phyloP scores from a whole-genome alignment of 495 filamentous ascomycete species.

The Collariella sp. region DNA sequence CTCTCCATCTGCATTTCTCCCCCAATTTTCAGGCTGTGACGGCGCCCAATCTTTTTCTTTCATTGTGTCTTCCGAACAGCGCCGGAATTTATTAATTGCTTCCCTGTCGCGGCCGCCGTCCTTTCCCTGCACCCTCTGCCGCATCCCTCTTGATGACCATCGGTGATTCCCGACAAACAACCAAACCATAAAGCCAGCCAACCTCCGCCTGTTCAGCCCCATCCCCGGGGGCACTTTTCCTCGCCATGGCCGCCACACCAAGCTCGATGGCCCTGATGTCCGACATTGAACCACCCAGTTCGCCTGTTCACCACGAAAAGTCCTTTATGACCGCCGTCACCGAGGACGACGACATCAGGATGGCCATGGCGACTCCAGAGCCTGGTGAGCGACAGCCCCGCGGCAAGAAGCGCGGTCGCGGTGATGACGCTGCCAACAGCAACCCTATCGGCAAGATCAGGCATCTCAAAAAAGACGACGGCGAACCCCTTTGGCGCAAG shows the following conservation, averaged over 20 bases:
- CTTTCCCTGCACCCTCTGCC: neutral
- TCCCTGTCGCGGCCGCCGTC: neutral
- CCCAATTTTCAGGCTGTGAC: neutral
- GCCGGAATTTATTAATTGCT: neutral
- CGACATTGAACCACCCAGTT: slow-evolving; percentile 25
- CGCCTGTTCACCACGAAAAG: slow-evolving; percentile 25
- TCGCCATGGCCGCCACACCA: slow-evolving; percentile 29
- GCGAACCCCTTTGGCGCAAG: slow-evolving; percentile 90
- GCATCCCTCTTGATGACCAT: neutral
- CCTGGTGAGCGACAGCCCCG: slow-evolving; percentile 24
- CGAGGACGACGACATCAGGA: slow-evolving; percentile 29
- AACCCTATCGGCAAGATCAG: slow-evolving; percentile 77
- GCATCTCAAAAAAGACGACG: slow-evolving; percentile 96
- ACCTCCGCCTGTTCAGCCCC: neutral
- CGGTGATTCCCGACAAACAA: neutral
- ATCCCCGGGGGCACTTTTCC: neutral
- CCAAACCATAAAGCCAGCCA: neutral
- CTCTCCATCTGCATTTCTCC: neutral
- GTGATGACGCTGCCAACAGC: slow-evolving; percentile 26
- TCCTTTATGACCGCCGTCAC: slow-evolving; percentile 28
- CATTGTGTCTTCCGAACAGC: neutral
- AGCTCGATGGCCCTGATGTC: slow-evolving; percentile 25
- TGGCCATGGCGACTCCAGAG: slow-evolving; percentile 26
- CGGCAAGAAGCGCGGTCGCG: slow-evolving; percentile 28
- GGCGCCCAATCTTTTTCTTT: neutral